These are phyloP conservation scores for Lachancea meyersii DNA, from an alignment of 805 yeast species.

Conservation along the genomic window DNA sequence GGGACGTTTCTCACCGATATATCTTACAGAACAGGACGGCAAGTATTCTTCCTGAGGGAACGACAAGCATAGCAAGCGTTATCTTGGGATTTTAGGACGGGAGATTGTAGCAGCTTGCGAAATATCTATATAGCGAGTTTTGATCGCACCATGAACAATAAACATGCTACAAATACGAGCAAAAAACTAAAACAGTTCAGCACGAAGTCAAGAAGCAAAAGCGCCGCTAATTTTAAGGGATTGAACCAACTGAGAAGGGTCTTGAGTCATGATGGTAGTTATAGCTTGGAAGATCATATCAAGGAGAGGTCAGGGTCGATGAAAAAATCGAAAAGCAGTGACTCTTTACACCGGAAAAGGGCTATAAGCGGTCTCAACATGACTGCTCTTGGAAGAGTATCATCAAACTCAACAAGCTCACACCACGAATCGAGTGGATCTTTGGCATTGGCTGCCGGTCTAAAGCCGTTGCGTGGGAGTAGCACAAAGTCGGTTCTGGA, in stretches of 20 bases:
- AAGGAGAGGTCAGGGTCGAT: constrained; percentile 13
- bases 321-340: constrained; percentile 27
- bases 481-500: constrained; percentile 28
- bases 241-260: constrained; percentile 20
- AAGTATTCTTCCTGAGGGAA: too few species aligned
- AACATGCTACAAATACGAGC: constrained; percentile 7
- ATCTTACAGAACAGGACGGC: too few species aligned
- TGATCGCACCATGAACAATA: constrained; percentile 10
- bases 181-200: constrained; percentile 24
- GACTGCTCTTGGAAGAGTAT: constrained; percentile 28
- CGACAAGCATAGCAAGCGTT: too few species aligned
- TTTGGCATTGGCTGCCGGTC: constrained; percentile 9
- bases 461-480: constrained; percentile 27
- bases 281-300: constrained; percentile 9
- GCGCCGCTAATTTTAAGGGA: constrained; percentile 30
- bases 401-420: constrained; percentile 18
- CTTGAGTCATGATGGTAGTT: constrained; percentile 23
- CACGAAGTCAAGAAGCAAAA: constrained; percentile 29
- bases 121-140: too few species aligned
- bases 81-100: too few species aligned
- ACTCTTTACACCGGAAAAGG: constrained; percentile 24
- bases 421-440: constrained; percentile 10
- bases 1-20: too few species aligned
- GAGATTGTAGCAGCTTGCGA: too few species aligned
- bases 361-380: constrained; percentile 30